A percentile compares a stretch with the other conserved stretches of the same genome.
Conservation (phyloP, 179 eudicot genomes). For the Amaranthus tricolor region DNA sequence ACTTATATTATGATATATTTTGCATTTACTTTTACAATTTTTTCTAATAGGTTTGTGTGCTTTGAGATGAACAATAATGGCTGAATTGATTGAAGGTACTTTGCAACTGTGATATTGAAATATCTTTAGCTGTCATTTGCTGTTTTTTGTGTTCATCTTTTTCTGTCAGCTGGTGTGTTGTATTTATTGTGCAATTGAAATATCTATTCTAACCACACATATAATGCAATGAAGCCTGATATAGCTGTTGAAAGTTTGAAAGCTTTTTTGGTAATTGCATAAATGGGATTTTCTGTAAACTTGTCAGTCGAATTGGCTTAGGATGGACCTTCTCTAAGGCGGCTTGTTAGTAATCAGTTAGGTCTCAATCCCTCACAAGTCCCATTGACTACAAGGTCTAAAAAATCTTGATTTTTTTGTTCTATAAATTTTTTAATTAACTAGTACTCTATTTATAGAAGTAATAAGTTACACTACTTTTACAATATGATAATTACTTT, state of each 20-base stretch:
- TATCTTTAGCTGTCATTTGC: slow-evolving; percentile 10
- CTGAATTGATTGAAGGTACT: slow-evolving; percentile 21
- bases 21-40: slow-evolving; percentile 16
- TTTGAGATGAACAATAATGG: background rate
- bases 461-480: too few relatives aligned
- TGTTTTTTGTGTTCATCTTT: background rate
- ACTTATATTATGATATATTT: slow-evolving; percentile 1
- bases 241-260: too few relatives aligned
- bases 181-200: background rate
- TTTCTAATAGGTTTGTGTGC: background rate
- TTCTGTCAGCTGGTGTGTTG: background rate
- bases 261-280: background rate
- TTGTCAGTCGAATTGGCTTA: background rate
- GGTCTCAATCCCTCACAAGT: too few relatives aligned
- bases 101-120: too few relatives aligned
- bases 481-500: too few relatives aligned
- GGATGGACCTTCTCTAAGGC: background rate
- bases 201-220: background rate
- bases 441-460: too few relatives aligned
- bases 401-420: too few relatives aligned
- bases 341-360: too few relatives aligned
- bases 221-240: background rate
- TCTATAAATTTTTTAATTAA: too few relatives aligned
- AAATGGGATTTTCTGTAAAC: background rate
- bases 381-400: too few relatives aligned